Percentiles rank a stretch among this genome's conserved stretches.
Evolutionary conservation across 345 rosid species (phyloP).

Genomic region (Turritis glabra): DNA sequence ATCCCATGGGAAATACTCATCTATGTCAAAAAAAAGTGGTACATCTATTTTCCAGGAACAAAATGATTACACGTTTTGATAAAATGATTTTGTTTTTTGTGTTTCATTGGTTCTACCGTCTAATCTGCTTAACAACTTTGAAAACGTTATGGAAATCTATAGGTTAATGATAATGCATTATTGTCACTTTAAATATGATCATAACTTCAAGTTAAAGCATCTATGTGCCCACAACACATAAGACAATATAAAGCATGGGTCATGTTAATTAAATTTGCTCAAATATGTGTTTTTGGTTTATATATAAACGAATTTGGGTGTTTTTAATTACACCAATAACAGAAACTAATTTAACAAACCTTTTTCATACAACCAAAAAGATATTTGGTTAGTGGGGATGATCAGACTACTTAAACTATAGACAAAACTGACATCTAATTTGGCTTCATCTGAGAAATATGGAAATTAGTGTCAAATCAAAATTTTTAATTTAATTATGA

Average conservation of each 20-base stretch:
- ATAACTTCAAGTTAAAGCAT: constrained; percentile 37
- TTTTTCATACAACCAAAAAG: constrained; percentile 31
- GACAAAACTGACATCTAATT: constrained; percentile 34
- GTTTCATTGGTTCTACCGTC: constrained; percentile 26
- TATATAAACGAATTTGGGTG: neutral
- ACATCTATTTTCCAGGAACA: constrained; percentile 32
- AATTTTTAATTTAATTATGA: neutral
- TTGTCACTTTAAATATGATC: constrained; percentile 32
- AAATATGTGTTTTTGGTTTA: neutral
- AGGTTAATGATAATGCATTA: constrained; percentile 27
- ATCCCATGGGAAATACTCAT: constrained; percentile 32
- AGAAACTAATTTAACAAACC: constrained; percentile 8
- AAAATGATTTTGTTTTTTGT: neutral
- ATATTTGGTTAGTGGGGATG: constrained; percentile 25
- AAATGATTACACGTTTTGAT: constrained; percentile 40
- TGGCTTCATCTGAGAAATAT: constrained; percentile 26
- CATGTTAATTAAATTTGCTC: constrained; percentile 11
- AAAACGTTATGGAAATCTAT: neutral
- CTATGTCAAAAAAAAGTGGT: constrained; percentile 8
- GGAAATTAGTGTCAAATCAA: constrained; percentile 31
- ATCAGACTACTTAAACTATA: constrained; percentile 29
- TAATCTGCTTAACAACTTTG: constrained; percentile 34
- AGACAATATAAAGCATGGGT: constrained; percentile 30
- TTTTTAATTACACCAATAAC: constrained; percentile 5
- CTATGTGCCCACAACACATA: constrained; percentile 35